phyloP scores from a whole-genome alignment of 1,139 yeast genomes.

The Protomyces gravidus region DNA sequence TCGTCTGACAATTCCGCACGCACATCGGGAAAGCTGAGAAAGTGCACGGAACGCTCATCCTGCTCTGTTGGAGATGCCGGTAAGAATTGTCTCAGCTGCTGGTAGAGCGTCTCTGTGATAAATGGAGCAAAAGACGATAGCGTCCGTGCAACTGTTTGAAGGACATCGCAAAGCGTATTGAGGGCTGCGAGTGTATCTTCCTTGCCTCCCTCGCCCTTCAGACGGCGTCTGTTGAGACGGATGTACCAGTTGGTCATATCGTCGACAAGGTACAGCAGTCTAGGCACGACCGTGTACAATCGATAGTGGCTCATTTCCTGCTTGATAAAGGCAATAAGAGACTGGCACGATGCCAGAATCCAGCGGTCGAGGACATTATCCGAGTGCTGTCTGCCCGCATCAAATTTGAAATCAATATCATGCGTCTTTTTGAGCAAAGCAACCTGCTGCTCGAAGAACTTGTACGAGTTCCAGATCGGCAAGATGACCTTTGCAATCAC shows the following conservation, averaged over 20 bases:
- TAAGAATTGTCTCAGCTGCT: constrained; percentile 63
- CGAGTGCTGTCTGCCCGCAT: constrained; percentile 54
- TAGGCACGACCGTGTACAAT: constrained; percentile 93
- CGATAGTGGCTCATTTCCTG: constrained; percentile 85
- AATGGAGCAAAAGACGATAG: constrained; percentile 99
- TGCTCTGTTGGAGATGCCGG: constrained; percentile 49
- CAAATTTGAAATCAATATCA: constrained; percentile 66
- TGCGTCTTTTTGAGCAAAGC: constrained; percentile 75
- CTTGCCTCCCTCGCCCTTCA: constrained; percentile 86
- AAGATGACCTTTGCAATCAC: constrained; percentile 90
- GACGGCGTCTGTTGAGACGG: constrained; percentile 94
- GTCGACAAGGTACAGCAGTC: constrained; percentile 78
- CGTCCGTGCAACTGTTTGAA: constrained; percentile 81
- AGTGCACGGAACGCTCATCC: constrained; percentile 85
- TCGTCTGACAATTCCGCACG: constrained; percentile 77
- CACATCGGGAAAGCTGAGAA: constrained; percentile 82
- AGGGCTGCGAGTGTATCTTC: constrained; percentile 81
- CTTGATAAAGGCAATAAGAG: constrained; percentile 79
- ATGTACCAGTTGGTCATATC: constrained; percentile 98
- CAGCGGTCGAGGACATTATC: constrained; percentile 95
- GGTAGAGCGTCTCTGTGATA: constrained; percentile 84
- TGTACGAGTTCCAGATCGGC: constrained; percentile 98
- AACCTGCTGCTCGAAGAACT: constrained; percentile 92
- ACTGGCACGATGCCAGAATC: constrained; percentile 91
- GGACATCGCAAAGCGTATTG: constrained; percentile 84